Evolutionary conservation across 805 yeast species (phyloP).

Genomic region (Suhomyces tanzawaensis): DNA sequence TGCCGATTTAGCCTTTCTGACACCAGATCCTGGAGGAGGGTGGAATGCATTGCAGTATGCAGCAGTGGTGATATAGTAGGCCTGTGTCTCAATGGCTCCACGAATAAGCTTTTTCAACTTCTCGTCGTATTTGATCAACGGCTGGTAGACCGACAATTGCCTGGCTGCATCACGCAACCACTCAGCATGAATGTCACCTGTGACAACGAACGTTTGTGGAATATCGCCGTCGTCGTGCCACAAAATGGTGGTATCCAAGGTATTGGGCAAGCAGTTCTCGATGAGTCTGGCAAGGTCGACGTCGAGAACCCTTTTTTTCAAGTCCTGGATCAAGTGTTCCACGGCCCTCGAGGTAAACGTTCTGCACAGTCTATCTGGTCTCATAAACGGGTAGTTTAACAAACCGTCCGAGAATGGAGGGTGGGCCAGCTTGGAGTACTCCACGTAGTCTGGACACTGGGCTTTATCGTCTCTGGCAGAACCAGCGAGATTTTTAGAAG

Average conservation of each 20-base stretch:
- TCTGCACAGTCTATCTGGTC: slow-evolving; percentile 71
- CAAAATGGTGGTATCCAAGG: slow-evolving; percentile 80
- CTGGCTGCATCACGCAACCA: slow-evolving; percentile 89
- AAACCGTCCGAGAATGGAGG: slow-evolving; percentile 59
- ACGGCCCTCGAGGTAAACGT: slow-evolving; percentile 65
- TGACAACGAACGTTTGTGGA: slow-evolving; percentile 72
- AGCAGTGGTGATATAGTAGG: slow-evolving; percentile 53
- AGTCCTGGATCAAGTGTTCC: slow-evolving; percentile 55
- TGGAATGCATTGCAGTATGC: slow-evolving; percentile 94
- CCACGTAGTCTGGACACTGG: slow-evolving; percentile 66
- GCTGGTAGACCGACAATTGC: slow-evolving; percentile 74
- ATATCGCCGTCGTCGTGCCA: slow-evolving; percentile 48
- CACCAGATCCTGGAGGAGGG: slow-evolving; percentile 61
- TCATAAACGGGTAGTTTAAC: slow-evolving; percentile 61
- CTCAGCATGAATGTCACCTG: slow-evolving; percentile 93
- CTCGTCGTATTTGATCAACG: slow-evolving; percentile 52
- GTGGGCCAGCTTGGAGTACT: slow-evolving; percentile 55
- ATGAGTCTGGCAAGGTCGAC: slow-evolving; percentile 70
- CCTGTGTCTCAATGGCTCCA: slow-evolving; percentile 84
- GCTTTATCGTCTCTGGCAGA: too few relatives aligned
- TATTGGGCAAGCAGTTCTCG: slow-evolving; percentile 84
- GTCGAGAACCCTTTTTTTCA: slow-evolving; percentile 50
- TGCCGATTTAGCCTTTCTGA: slow-evolving; percentile 50
- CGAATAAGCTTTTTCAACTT: slow-evolving; percentile 50
- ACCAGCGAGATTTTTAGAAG: too few relatives aligned